Base-by-base conservation (phyloP, 768 basidiomycete species). In the Leccinum uliginosum region DNA sequence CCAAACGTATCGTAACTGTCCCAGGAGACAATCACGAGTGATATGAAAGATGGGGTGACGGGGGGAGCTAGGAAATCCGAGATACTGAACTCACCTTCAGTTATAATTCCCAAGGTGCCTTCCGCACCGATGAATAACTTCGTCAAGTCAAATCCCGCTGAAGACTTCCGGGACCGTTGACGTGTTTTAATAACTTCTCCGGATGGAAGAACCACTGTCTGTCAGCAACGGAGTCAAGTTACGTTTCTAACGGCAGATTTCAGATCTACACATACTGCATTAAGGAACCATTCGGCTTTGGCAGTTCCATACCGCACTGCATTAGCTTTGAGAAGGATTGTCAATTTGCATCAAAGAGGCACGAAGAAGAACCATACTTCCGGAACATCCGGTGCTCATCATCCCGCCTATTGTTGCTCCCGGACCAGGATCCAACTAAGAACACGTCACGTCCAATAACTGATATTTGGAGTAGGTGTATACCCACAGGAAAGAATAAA, bases 171-270 rank as follows among this genome's bases (percentile, higher is more conserved):
- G 3, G 89, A 79, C 26, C 89, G 77, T 23, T 79, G 75, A 3
- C 93, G 83, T 2, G 94, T 97, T 66, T 94, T 94, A 67, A 97
- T 94, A 12, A 96, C 86, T 67, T 93, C 83, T 1, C 94, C 94
- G 6, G 83, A 85, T 2, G 93, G 91, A 3, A 96, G 82, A 0
- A 97, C 93, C 2, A 94, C 89, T 0, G 92, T 96, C 87, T 93
- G 24, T 19, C 11, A 43, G 19, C 10, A 43, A 43, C 40, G 5
- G 19, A 12, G 19, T 43, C 11, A 43, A 19, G 19, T 19, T 19
- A 43, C 5, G 2, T 35, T 46, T 35, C 34, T n/a, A 51, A 26
- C 4, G 19, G 21, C 12, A 30, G 17, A 49, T 12, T 19, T 3
- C 30, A 12, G 12, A 32, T 32, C 8, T 4, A 45, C n/a, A 73